phyloP scores from a whole-genome alignment of 257 asterid genomes.

The Solanum sejunctum region DNA sequence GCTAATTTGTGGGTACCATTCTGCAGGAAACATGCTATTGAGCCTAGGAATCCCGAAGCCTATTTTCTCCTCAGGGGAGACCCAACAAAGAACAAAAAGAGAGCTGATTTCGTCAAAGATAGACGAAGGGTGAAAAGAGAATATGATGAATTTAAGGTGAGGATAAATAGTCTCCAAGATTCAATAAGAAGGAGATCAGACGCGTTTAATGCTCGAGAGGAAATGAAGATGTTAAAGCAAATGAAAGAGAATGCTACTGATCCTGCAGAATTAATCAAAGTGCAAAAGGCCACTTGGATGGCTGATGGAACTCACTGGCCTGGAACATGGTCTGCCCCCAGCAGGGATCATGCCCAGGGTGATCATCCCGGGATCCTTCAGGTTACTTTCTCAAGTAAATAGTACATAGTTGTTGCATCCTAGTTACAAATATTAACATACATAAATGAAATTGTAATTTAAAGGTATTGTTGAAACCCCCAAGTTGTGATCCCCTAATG shows the following conservation, averaged over 20 bases:
- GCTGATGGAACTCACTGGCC: conserved; percentile 43
- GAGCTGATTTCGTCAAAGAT: conserved; percentile 28
- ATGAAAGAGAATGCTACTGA: conserved; percentile 26
- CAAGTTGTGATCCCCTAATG: conserved; percentile 20
- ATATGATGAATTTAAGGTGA: conserved; percentile 31
- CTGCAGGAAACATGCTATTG: conserved; percentile 28
- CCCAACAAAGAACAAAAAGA: conserved; percentile 28
- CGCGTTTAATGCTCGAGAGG: conserved; percentile 30
- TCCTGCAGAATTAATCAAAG: conserved; percentile 14
- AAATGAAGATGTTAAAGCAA: conserved; percentile 28
- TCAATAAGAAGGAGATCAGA: conserved; percentile 27
- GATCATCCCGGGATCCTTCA: conserved; percentile 33
- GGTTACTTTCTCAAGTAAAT: background rate
- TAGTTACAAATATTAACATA: background rate
- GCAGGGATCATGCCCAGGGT: conserved; percentile 20
- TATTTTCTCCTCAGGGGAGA: conserved; percentile 22
- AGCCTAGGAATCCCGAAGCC: conserved; percentile 31
- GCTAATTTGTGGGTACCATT: conserved; percentile 36
- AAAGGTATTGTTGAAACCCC: conserved; percentile 32
- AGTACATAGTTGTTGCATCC: background rate
- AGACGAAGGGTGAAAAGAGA: conserved; percentile 25
- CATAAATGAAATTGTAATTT: background rate
- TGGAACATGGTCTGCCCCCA: conserved; percentile 17
- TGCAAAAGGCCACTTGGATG: conserved; percentile 33
- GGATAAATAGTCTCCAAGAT: conserved; percentile 23